Evolutionary conservation across 768 basidiomycete species (phyloP).

Genomic region (Tulasnella sp.): DNA sequence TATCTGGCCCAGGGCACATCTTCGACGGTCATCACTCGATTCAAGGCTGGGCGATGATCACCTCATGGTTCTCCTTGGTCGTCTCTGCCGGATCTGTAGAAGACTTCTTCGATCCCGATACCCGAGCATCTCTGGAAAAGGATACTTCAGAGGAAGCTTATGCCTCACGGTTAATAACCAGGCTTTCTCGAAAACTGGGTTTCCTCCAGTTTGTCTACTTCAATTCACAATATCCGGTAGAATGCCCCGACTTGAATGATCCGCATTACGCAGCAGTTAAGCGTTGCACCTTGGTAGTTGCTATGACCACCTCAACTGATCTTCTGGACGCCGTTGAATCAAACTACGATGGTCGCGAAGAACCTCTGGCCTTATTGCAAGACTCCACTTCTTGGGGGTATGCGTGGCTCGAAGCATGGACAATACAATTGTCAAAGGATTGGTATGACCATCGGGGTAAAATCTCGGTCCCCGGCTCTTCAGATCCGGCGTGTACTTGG

Average conservation of each 20-base stretch:
- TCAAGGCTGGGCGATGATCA: neutral
- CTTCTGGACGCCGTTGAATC: too few species aligned
- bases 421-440: neutral
- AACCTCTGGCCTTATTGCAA: too few species aligned
- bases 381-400: neutral
- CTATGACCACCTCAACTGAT: too few species aligned
- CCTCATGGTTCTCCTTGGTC: neutral
- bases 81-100: neutral
- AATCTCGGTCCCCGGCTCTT: too few species aligned
- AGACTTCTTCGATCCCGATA: neutral
- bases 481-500: neutral
- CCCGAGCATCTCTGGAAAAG: neutral
- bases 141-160: neutral
- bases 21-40: too few species aligned
- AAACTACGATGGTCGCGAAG: too few species aligned
- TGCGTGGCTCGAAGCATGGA: neutral
- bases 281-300: too few species aligned
- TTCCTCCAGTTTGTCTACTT: too few species aligned
- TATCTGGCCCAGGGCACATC: too few species aligned
- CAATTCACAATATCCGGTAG: neutral
- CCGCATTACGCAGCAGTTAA: neutral
- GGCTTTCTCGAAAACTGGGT: neutral
- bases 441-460: neutral
- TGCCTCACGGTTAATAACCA: neutral
- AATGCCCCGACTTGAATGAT: too few species aligned